Percentiles rank a stretch among this genome's conserved stretches.
phyloP scores from a whole-genome alignment of 768 basidiomycete species.

The Podaxis mareebaensis region DNA sequence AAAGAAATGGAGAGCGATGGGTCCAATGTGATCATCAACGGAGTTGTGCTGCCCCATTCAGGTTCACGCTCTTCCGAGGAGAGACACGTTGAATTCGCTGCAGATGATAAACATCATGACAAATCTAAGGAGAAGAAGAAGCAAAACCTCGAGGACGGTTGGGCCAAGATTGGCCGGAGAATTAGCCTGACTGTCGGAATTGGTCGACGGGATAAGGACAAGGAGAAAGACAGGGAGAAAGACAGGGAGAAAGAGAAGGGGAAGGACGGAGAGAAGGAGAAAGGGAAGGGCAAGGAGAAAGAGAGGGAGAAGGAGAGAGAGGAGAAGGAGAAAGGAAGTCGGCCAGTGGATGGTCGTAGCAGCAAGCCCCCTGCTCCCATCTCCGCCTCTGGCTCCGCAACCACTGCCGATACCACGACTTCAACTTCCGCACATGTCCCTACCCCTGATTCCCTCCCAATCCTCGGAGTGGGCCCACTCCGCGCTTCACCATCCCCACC shows the following conservation, averaged over 20 bases:
- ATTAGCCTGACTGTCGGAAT: slow-evolving; percentile 61
- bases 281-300: slow-evolving; percentile 39
- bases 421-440: not conserved
- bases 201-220: slow-evolving; percentile 27
- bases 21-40: slow-evolving; percentile 13
- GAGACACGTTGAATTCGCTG: slow-evolving; percentile 10
- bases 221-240: slow-evolving; percentile 35
- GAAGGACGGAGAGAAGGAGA: slow-evolving; percentile 23
- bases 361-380: slow-evolving; percentile 9
- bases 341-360: slow-evolving; percentile 30
- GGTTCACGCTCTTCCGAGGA: not conserved
- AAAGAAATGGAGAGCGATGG: slow-evolving; percentile 13
- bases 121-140: slow-evolving; percentile 9
- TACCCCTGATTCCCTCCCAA: not conserved
- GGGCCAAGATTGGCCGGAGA: slow-evolving; percentile 66
- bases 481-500: not conserved
- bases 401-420: slow-evolving; percentile 6
- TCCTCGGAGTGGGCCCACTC: not conserved
- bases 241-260: slow-evolving; percentile 36
- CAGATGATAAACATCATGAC: not conserved
- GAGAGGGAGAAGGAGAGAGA: slow-evolving; percentile 32
- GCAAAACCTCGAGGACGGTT: slow-evolving; percentile 24
- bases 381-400: slow-evolving; percentile 3
- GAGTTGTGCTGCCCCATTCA: not conserved
- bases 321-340: slow-evolving; percentile 33